A percentile compares a stretch with the other conserved stretches of the same genome.
These are phyloP conservation scores for Uncinocarpus reesii DNA, from an alignment of 2,329 filamentous ascomycete genomes.

Conservation along the genomic window DNA sequence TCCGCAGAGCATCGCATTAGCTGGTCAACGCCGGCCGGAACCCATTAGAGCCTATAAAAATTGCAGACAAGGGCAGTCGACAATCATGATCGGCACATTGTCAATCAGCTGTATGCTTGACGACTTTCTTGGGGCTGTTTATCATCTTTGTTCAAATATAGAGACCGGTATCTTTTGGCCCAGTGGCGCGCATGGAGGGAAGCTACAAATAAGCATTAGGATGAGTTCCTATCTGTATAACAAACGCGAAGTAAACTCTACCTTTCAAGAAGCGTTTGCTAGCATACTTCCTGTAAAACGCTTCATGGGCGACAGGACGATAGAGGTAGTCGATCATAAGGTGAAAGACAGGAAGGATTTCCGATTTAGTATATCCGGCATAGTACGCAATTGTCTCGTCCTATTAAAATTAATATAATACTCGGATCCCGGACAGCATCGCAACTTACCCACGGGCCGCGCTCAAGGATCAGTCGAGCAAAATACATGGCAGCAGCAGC, in stretches of 20 bases:
- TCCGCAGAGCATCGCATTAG: background rate
- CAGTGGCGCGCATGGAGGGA: slow-evolving; percentile 85
- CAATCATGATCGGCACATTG: slow-evolving; percentile 6
- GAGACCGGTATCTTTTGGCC: slow-evolving; percentile 64
- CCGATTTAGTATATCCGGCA: slow-evolving; percentile 81
- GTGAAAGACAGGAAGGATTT: slow-evolving; percentile 83
- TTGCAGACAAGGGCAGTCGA: background rate
- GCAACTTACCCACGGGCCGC: slow-evolving; percentile 71
- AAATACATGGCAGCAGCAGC: slow-evolving; percentile 93
- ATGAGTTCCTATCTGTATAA: background rate
- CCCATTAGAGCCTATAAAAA: background rate
- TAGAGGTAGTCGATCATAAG: slow-evolving; percentile 96
- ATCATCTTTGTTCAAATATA: slow-evolving; percentile 25
- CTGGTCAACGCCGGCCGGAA: background rate
- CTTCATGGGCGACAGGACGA: slow-evolving; percentile 81
- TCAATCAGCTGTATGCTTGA: slow-evolving; percentile 27
- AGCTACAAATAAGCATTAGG: slow-evolving; percentile 44
- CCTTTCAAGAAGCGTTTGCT: slow-evolving; percentile 99
- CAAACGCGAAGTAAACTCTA: no score
- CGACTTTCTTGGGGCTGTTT: slow-evolving; percentile 27
- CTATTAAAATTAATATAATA: slow-evolving; percentile 36
- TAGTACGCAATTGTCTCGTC: slow-evolving; percentile 82
- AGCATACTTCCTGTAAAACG: slow-evolving; percentile 99
- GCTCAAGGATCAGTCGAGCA: slow-evolving; percentile 77
- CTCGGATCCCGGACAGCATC: background rate